Evolutionary conservation across 306 rosid genomes (phyloP), one percentile per base, ranked within the genome.

Genomic region (Pterocarpus santalinus): DNA sequence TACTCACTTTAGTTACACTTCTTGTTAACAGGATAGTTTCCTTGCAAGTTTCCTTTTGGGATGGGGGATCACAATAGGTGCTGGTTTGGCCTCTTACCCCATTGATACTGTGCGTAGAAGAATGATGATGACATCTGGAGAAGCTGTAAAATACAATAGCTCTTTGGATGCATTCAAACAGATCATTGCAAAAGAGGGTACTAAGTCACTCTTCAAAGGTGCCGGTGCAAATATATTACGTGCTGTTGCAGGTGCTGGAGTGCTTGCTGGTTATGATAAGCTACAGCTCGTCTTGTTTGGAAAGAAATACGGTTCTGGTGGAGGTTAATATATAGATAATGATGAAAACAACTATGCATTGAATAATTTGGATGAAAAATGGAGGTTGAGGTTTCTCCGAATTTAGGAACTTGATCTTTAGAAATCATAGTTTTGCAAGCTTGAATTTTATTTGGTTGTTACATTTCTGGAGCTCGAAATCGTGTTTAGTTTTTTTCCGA

Each of bases 71-170:
- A 94, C 97, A 4, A 92, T 94, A 46, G 94, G 97, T 76, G 97
- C 98, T 51, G 94, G 95, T 65, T 82, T 94, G 86, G 95, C 97
- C 53, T 89, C 97, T 66, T 94, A 94, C 85, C 98, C 98, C 13
- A 79, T 89, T 14, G 98, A 94, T 62, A 94, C 97, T 10, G 91
- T 94, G 60, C 95, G 98, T 39, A 91, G 97, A 91, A 90, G 98
- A 76, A 94, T 91, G 98, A 94, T 94, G 98, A 94, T 91, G 97
- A 94, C 98, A 55, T 94, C 98, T n/a, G 98, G 98, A 38, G 98
- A 94, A 89, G 97, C 95, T 58, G 98, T 94, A 16, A 91, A 94
- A 81, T 94, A 94, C 77, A 89, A 75, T 7, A 90, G 95, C 87
- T 92, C 98, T 55, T 80, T 90, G 79, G 88, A 90, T 65, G 98